Evolutionary conservation across 257 asterid genomes (phyloP).

Genomic region (Penstemon barbatus): DNA sequence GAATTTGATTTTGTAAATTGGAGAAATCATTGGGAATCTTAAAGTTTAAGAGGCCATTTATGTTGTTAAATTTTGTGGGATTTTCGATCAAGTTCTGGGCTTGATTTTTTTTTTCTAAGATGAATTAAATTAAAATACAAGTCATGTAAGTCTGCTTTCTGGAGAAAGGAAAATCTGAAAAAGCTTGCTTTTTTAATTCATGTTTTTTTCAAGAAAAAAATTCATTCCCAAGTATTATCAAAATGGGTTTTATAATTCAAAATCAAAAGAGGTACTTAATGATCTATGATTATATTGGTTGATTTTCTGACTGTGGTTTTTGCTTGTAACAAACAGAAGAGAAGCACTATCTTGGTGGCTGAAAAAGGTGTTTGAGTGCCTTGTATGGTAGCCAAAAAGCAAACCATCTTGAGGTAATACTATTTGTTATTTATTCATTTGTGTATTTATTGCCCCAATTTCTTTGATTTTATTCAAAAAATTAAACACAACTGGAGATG

Average conservation of each 20-base stretch:
- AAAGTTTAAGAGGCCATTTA: background rate
- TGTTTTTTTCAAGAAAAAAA: no score
- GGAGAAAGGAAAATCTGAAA: constrained; percentile 38
- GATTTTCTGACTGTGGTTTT: constrained; percentile 41
- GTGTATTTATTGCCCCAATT: constrained; percentile 39
- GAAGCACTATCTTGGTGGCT: constrained; percentile 45
- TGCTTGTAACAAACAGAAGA: constrained; percentile 53
- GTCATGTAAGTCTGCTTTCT: constrained; percentile 40
- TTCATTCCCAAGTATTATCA: constrained; percentile 4
- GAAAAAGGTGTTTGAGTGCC: constrained; percentile 52
- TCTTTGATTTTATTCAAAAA: constrained; percentile 30
- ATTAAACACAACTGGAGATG: constrained; percentile 50
- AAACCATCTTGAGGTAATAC: constrained; percentile 48
- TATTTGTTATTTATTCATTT: constrained; percentile 29
- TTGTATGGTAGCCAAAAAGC: constrained; percentile 63
- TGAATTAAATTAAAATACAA: constrained; percentile 28
- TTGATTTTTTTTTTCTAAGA: background rate
- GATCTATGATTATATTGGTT: constrained; percentile 30
- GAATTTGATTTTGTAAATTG: background rate
- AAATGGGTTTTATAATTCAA: constrained; percentile 20
- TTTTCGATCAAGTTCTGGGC: background rate
- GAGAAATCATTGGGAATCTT: background rate
- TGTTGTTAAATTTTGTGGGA: constrained; percentile 1
- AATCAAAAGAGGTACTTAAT: constrained; percentile 27
- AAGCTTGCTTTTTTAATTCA: background rate